Evolutionary conservation across 163 green algal genomes (phyloP), one percentile per base, ranked within the genome.

Genomic region (Scenedesmus sp.): DNA sequence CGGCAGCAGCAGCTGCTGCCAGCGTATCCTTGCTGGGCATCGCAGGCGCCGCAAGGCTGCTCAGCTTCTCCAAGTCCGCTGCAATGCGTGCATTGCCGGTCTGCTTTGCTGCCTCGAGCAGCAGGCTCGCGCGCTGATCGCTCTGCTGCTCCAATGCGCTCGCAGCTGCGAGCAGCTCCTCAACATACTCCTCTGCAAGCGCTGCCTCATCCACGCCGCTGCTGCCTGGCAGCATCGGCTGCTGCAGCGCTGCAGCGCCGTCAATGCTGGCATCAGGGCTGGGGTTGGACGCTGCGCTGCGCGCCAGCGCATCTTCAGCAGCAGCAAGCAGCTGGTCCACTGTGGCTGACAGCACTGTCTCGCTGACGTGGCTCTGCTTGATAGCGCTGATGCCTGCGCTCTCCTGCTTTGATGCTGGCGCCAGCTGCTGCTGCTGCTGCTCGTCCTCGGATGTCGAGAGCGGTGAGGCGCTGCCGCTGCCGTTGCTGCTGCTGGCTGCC

Each of bases 141-240:
- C 64, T 55, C 66, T 92, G 81, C 81, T 88, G 81, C 81, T 92
- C 88, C 62, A 92, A 52, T 64, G 88, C 88, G 4, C 64, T 76
- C 34, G 88, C 88, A 60, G 88, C 88, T 23, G 88, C 88, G 8
- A 88, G 81, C 88, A 92, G 59, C 88, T 92, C 88, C 52, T 88
- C 62, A 2, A 92, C 81, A 70, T 88, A 88, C 18, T 92, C 88
- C 54, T 88, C 88, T 26, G 77, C 88, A 9, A 92, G 81, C 3
- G 60, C 18, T 23, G 62, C 82, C 3, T 70, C 67, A 60, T 92
- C 70, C 16, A 88, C 88, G 23, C 81, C 81, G 18, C 62, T 82
- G 23, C 7, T 34, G 12, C 81, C 59, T 7, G 57, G 59, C 57
- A 88, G 60, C 57, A 64, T 62, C 59, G 84, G 57, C 55, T 54